phyloP scores from a whole-genome alignment of 257 asterid species.

The Primulina huaijiensis region DNA sequence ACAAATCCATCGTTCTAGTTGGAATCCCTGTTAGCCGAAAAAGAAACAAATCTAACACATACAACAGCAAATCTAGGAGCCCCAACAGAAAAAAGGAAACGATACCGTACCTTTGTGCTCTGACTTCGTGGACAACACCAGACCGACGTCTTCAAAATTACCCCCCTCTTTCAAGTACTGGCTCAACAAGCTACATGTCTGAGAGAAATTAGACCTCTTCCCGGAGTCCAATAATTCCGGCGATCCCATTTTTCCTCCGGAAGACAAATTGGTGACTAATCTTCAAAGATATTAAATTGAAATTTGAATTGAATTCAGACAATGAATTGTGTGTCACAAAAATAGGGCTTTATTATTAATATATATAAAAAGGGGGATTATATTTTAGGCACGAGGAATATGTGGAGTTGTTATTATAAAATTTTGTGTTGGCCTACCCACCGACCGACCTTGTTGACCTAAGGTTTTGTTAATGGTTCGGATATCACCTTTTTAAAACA shows the following conservation, averaged over 20 bases:
- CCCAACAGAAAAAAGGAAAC: conserved; percentile 9
- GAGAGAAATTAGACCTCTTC: conserved; percentile 57
- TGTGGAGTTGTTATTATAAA: not conserved
- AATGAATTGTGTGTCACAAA: not conserved
- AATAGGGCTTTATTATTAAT: too few species aligned
- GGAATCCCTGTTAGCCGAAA: conserved; percentile 36
- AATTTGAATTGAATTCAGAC: not conserved
- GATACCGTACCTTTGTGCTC: conserved; percentile 55
- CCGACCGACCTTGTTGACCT: not conserved
- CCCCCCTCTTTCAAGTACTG: conserved; percentile 73
- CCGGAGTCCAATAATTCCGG: conserved; percentile 57
- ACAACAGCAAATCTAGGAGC: not conserved
- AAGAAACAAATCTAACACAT: not conserved
- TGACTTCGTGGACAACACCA: conserved; percentile 36
- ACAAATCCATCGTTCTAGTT: conserved; percentile 40
- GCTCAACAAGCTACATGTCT: conserved; percentile 64
- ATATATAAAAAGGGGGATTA: too few species aligned
- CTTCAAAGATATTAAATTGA: not conserved
- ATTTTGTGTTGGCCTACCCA: not conserved
- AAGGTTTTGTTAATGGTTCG: too few species aligned
- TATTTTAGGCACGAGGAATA: not conserved
- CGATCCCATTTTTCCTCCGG: conserved; percentile 32
- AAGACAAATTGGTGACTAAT: too few species aligned
- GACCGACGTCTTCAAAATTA: conserved; percentile 59
- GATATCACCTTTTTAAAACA: not conserved